Conservation (phyloP, 2,329 filamentous ascomycete genomes). For the Epichloe typhina region DNA sequence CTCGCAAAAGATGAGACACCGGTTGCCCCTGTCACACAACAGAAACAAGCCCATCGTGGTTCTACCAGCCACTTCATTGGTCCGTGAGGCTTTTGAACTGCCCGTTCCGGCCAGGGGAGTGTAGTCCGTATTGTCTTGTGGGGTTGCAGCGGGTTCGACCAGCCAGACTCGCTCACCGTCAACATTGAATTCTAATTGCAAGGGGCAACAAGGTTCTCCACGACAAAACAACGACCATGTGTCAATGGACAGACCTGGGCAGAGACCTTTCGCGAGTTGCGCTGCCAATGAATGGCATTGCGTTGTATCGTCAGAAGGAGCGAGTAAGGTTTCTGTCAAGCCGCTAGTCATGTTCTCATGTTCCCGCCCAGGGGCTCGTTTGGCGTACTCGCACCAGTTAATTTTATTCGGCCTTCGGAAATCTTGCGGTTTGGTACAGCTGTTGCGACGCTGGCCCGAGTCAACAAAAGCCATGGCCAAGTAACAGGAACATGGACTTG, state of each 20-base stretch:
- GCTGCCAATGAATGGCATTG: too few relatives aligned
- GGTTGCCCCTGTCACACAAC: neutral
- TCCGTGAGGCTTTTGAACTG: neutral
- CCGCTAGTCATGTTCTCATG: too few relatives aligned
- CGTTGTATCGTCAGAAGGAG: too few relatives aligned
- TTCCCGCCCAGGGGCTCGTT: too few relatives aligned
- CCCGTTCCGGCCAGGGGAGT: neutral
- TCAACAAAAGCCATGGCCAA: neutral
- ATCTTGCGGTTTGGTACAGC: neutral
- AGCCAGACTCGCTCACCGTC: too few relatives aligned
- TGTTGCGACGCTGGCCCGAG: neutral
- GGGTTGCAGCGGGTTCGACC: neutral
- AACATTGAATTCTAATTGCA: too few relatives aligned
- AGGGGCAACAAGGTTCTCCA: too few relatives aligned
- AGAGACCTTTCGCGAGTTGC: too few relatives aligned
- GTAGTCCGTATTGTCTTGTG: neutral
- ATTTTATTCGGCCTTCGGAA: neutral
- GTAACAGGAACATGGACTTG: neutral
- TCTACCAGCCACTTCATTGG: neutral
- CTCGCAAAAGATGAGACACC: slow-evolving; percentile 4
- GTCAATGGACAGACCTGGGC: too few relatives aligned
- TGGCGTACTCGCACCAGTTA: too few relatives aligned
- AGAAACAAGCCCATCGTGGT: neutral
- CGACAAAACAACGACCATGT: too few relatives aligned
- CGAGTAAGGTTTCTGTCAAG: too few relatives aligned